Base-by-base conservation (phyloP, 768 basidiomycete genomes). In the Xerocomus potaroensis region DNA sequence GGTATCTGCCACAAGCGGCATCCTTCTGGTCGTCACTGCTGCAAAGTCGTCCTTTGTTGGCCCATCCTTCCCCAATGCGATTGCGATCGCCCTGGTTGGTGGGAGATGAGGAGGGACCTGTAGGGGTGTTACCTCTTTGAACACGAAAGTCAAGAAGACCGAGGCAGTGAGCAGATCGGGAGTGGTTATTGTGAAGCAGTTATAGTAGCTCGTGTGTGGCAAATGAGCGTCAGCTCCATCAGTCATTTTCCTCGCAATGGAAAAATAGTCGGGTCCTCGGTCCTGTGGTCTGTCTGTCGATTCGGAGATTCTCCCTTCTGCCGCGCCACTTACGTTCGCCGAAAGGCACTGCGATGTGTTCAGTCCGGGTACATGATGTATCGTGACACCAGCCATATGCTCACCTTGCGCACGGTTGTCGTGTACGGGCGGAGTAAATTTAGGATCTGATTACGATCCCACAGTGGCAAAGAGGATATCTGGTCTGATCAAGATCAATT, bases 31-130 rank as follows among this genome's bases (percentile, higher is more conserved):
- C 33, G 65, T 64, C 54, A 81, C 66, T 30, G 62, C 62, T 32
- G 60, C 61, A 51, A 77, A 76, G 54, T 83, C 80, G 48, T 77
- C 76, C 49, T 69, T 64, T 24, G 80, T 82, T 3, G 80, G 79
- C 0, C 78, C 80, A 31, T 69, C 58, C 18, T 72, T 71, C 26
- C 72, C 70, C 44, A 61, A 69, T 10, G 72, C 70, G 16, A 65
- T 56, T 16, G 79, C 77, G 16, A 69, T 65, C 12, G 68, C 70
- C 30, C 77, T 72, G 30, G 71, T 78, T 36, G 69, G 62, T 1
- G 76, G 80, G 21, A 83, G 66, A 49, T 81, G 78, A 8, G 66
- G 65, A 5, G 81, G 79, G 12, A 75, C 57, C 43, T 65, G 65
- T 18, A 79, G 55, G 2, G 71, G 64, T 10, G 61, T 64, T 4